A percentile compares a stretch with the other conserved stretches of the same genome.
These are phyloP conservation scores for Fusarium torulosum DNA, from an alignment of 2,329 filamentous ascomycete species.

Conservation along the genomic window DNA sequence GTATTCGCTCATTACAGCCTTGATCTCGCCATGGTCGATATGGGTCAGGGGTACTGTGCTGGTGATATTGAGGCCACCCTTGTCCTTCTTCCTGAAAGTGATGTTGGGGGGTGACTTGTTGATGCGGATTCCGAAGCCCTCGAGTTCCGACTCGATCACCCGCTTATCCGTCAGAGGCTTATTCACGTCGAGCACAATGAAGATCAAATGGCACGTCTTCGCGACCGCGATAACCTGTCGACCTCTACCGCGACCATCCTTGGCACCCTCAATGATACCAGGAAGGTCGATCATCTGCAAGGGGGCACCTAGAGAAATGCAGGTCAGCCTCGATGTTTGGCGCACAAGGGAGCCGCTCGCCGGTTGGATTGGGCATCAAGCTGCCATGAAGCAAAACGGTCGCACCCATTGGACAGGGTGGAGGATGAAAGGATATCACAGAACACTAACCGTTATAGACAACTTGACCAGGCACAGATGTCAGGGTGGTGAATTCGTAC, in stretches of 20 bases:
- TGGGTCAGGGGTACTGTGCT: constrained; percentile 91
- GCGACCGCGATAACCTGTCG: constrained; percentile 98
- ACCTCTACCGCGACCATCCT: constrained; percentile 97
- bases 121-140: constrained; percentile 97
- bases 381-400: constrained; percentile 14
- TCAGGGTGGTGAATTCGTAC: constrained; percentile 98
- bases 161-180: constrained; percentile 98
- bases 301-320: constrained; percentile 73
- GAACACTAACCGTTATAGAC: constrained; percentile 81
- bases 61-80: constrained; percentile 96
- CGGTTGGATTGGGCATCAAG: constrained; percentile 37
- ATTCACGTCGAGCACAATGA: constrained; percentile 98
- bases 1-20: constrained; percentile 97
- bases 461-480: constrained; percentile 96
- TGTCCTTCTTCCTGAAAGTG: constrained; percentile 99
- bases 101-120: constrained; percentile 99
- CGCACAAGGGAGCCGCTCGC: constrained; percentile 20
- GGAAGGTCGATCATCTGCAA: constrained; percentile 98
- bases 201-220: constrained; percentile 98
- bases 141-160: constrained; percentile 93
- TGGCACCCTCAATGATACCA: constrained; percentile 98
- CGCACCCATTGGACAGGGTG: constrained; percentile 19
- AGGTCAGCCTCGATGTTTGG: constrained; percentile 40
- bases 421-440: constrained; percentile 8
- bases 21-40: constrained; percentile 96